phyloP scores from a whole-genome alignment of 108 stramenopile genomes.

The Fistulifera solaris region DNA sequence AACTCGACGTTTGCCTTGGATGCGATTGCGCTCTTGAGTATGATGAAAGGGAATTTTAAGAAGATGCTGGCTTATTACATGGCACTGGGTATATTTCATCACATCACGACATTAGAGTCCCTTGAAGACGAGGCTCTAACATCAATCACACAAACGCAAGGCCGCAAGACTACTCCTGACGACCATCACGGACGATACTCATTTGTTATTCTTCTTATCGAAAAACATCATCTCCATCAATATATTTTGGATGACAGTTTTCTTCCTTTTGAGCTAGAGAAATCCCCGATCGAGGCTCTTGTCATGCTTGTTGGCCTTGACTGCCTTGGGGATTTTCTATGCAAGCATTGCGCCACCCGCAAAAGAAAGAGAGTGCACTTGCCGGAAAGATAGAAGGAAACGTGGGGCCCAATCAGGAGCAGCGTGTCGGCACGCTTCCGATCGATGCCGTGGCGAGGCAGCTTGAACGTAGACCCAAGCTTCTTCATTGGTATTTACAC shows the following conservation, averaged over 20 bases:
- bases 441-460: constrained; percentile 59
- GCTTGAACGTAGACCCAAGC: constrained; percentile 40
- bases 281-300: constrained; percentile 61
- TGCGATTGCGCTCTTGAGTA: constrained; percentile 50
- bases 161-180: neutral
- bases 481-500: constrained; percentile 75
- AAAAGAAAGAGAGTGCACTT: too few relatives aligned
- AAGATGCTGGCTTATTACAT: constrained; percentile 49
- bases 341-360: constrained; percentile 69
- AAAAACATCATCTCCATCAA: constrained; percentile 54
- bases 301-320: constrained; percentile 57
- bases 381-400: neutral
- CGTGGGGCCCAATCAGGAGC: too few relatives aligned
- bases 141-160: constrained; percentile 12
- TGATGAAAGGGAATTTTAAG: constrained; percentile 62
- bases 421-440: constrained; percentile 33
- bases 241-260: constrained; percentile 41
- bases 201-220: constrained; percentile 47
- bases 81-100: constrained; percentile 47
- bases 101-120: constrained; percentile 27
- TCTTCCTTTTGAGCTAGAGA: too few relatives aligned
- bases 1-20: constrained; percentile 41
- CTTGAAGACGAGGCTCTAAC: constrained; percentile 32
- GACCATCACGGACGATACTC: constrained; percentile 23
- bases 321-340: constrained; percentile 45